Evolutionary conservation across 805 yeast genomes (phyloP), one percentile per base, ranked within the genome.

Genomic region (Barnettozyma vustinii): DNA sequence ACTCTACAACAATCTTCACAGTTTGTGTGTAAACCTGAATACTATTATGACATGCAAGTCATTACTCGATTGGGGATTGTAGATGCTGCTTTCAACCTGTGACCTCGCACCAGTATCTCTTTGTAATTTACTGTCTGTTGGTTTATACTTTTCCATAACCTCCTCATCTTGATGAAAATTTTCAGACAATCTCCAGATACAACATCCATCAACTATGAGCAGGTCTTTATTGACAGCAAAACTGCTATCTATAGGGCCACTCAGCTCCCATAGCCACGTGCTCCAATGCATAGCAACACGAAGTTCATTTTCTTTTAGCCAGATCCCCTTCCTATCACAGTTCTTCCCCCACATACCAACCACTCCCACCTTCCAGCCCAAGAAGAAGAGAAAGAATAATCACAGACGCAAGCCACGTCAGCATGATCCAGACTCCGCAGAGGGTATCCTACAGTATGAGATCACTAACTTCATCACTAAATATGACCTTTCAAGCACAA

Each of bases 291-390:
- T 9, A 36, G 21, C 10, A 9, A 40, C 12, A 40, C 15, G 42
- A 12, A 19, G 27, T 10, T 13, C 12, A 5, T 21, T n/a, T 4
- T 40, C 16, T 19, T 9, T 40, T 5, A 15, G 19, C 30, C 19
- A 6, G 71, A 74, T 26, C 69, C 73, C 1, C 5, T n/a, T 46
- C 25, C 3, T 46, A 7, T 46, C 49, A 26, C 36, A 44, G 7
- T 21, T 48, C n/a, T 48, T 23, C 16, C 25, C 32, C 2, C 40
- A 37, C 8, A n/a, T 13, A 13, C 26, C 23, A 12, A 18, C 37
- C 25, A 16, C 35, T 12, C 16, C 19, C 2, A 3, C 12, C 8
- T 4, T 30, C 3, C 33, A 5, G 12, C 36, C 41, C 10, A 37
- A n/a, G 12, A 47, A 33, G 25, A 42, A 39, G 19, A 47, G 25